Evolutionary conservation across 352 stramenopile species (phyloP).

Genomic region (Globisporangium heterothallicum): DNA sequence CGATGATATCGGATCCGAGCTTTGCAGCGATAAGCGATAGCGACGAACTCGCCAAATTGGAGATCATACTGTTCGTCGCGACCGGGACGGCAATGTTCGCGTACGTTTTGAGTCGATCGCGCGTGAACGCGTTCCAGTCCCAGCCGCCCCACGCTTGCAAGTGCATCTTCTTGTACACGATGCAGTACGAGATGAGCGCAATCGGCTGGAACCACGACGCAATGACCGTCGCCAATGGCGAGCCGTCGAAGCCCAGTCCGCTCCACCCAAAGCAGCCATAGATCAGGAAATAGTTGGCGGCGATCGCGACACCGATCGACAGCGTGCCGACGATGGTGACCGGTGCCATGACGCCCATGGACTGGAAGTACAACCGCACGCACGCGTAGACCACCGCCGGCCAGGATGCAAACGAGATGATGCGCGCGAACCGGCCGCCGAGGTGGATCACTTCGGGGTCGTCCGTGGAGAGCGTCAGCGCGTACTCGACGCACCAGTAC

Average conservation of each 20-base stretch:
- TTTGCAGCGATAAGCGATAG: slow-evolving; percentile 34
- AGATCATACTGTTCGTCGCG: slow-evolving; percentile 23
- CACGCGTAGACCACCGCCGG: slow-evolving; percentile 62
- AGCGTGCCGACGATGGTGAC: slow-evolving; percentile 56
- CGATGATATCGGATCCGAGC: slow-evolving; percentile 34
- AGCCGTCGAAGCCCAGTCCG: slow-evolving; percentile 66
- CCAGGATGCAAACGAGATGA: slow-evolving; percentile 66
- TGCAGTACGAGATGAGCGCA: slow-evolving; percentile 32
- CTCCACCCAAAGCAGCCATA: slow-evolving; percentile 48
- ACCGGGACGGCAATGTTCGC: slow-evolving; percentile 26
- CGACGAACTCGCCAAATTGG: slow-evolving; percentile 30
- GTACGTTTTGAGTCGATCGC: slow-evolving; percentile 26
- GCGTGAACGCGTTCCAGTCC: slow-evolving; percentile 20
- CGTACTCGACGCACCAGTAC: slow-evolving; percentile 39
- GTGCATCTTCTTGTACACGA: slow-evolving; percentile 36
- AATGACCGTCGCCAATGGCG: slow-evolving; percentile 48
- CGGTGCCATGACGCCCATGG: slow-evolving; percentile 66
- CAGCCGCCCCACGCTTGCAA: slow-evolving; percentile 32
- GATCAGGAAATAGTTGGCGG: slow-evolving; percentile 58
- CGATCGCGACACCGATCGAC: slow-evolving; percentile 52
- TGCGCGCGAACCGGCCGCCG: slow-evolving; percentile 63
- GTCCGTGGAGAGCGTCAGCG: slow-evolving; percentile 34
- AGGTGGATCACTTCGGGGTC: slow-evolving; percentile 57
- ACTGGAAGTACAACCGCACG: slow-evolving; percentile 74
- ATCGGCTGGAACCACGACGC: slow-evolving; percentile 40